Evolutionary conservation across 2,329 filamentous ascomycete species (phyloP), one percentile per base, ranked within the genome.

Genomic region (Ophiocordyceps sinensis): DNA sequence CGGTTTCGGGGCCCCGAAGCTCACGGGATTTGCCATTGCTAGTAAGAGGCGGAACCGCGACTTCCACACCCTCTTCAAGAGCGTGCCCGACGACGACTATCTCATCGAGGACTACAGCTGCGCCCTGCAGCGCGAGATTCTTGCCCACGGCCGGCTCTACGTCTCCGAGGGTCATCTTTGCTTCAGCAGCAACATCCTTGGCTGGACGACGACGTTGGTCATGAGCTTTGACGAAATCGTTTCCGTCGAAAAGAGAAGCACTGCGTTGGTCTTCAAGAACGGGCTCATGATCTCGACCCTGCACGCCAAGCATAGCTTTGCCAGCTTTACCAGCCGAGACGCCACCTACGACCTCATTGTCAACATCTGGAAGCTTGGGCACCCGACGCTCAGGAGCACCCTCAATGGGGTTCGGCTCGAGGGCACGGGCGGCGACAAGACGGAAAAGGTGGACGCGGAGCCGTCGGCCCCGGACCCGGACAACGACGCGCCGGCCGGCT

Each of bases 221-320:
- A 94, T 98, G 67, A 93, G 87, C 59, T 98, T 98, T 57, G 91
- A 98, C 55, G 91, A 98, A 60, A 85, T 98, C 43, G 85, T 96
- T 17, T 87, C 89, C 1, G 84, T 98, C 8, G 91, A 98, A 63
- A 96, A 96, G 66, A 84, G 94, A 59, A 95, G 80, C 57, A 98
- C 91, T 0, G 91, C 91, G 1, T 72, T 98, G 45, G 71, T 98
- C 2, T 96, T 98, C 63, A 94, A 93, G 44, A 98, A 98, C 55
- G 93, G 89, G 4, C 84, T 98, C 42, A 91, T 94, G 64, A 94
- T 98, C 36, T 87, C 93, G 39, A 98, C 91, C 0, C 67, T 96
- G 12, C 91, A 98, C 57, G 87, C 91, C 36, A 87, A 91, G 49
- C 91, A 98, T 54, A 79, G 93, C 1, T 98, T 98, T 62, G 88